Evolutionary conservation across 495 filamentous ascomycete species (phyloP), one percentile per base, ranked within the genome.

Genomic region (Penicillium bialowiezense): DNA sequence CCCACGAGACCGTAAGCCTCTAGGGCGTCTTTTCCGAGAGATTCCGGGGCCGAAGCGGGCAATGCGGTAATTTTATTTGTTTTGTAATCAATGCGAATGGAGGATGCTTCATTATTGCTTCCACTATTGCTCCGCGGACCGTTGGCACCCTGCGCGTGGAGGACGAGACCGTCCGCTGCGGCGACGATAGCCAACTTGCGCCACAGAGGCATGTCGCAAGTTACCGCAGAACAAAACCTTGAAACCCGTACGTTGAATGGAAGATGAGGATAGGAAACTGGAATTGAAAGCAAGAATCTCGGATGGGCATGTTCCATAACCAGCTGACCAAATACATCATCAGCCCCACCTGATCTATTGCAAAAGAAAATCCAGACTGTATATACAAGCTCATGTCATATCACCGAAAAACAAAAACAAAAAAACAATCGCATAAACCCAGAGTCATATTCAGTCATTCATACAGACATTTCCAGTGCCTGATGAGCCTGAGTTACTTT

Each of bases 1-100:
- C 92, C 92, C 62, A 95, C 81, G 39, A 97, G 81, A 12, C 93
- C 92, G 70, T 91, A 85, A 10, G 82, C 80, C 57, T 97, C 93
- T 35, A 96, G 75, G 23, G 52, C 54, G 10, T 70, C 67, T 13
- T 54, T 55, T n/a, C 58, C 70, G 21, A 60, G 63, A 1, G 55
- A 31, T 7, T 77, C 70, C 31, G 63, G 56, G 32, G 64, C 53
- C 32, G 68, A 61, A 23, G 70, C 65, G 10, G 72, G 60, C 13
- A 75, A 54, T 18, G 69, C 67, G 14, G 73, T 69, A 37, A 84
- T 71, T 41, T 78, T 75, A 48, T 81, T 80, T 51, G 84, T 85
- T 52, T 81, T 86, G 66, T 95, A 96, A 41, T 85, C 82, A 53
- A 96, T 84, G 43, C 79, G 81, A 41, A 90, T 72, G 20, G 80